phyloP scores from a whole-genome alignment of 306 rosid genomes.

The Cicer yamashitae region DNA sequence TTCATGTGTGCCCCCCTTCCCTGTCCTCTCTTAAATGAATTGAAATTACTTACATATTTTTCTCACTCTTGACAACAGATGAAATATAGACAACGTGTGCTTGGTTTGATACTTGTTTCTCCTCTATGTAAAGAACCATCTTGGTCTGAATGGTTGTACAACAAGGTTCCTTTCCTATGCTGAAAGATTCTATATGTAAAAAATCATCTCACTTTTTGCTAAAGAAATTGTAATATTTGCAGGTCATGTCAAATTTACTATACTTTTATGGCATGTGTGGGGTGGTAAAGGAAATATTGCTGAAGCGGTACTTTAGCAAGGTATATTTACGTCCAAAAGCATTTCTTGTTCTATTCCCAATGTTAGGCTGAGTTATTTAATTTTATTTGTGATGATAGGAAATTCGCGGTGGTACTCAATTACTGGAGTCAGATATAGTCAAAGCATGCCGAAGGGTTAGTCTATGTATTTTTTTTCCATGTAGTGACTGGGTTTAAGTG shows the following conservation, averaged over 20 bases:
- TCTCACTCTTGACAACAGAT: slow-evolving; percentile 65
- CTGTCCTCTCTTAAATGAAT: slow-evolving; percentile 15
- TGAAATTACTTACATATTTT: slow-evolving; percentile 16
- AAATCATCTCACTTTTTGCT: slow-evolving; percentile 29
- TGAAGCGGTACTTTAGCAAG: slow-evolving; percentile 95
- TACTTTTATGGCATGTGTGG: slow-evolving; percentile 97
- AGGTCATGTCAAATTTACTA: slow-evolving; percentile 85
- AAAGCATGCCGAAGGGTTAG: slow-evolving; percentile 94
- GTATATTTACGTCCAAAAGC: slow-evolving; percentile 51
- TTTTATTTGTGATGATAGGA: slow-evolving; percentile 64
- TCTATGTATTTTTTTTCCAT: slow-evolving; percentile 17
- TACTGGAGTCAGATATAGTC: slow-evolving; percentile 78
- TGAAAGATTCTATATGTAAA: slow-evolving; percentile 18
- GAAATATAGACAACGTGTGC: slow-evolving; percentile 80
- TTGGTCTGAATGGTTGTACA: slow-evolving; percentile 96
- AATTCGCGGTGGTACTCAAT: slow-evolving; percentile 69
- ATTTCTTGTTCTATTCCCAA: slow-evolving; percentile 25
- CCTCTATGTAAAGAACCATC: slow-evolving; percentile 88
- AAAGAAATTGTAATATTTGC: slow-evolving; percentile 41
- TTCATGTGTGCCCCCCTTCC: slow-evolving; percentile 12
- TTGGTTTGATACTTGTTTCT: slow-evolving; percentile 93
- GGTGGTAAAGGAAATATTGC: slow-evolving; percentile 80
- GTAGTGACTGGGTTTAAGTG: slow-evolving; percentile 12
- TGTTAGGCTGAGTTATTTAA: slow-evolving; percentile 37
- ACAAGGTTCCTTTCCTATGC: slow-evolving; percentile 69